Percentiles rank a stretch among this genome's conserved stretches.
Evolutionary conservation across 2,329 filamentous ascomycete genomes (phyloP).

Genomic region (Neophaeococcomyces aloes): DNA sequence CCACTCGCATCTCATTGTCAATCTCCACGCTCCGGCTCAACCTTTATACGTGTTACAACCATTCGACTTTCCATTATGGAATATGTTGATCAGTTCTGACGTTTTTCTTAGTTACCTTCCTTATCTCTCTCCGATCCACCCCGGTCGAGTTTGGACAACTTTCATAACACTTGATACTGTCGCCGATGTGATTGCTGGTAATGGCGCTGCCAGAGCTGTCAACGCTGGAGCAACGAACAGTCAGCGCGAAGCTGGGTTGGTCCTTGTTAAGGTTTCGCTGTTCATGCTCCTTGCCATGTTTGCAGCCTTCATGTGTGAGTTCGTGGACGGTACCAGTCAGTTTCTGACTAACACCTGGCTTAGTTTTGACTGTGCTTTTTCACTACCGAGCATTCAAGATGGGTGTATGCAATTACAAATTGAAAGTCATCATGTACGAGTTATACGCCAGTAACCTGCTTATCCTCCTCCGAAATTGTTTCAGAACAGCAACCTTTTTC

Average conservation of each 20-base stretch:
- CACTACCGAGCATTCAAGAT: slow-evolving; percentile 33
- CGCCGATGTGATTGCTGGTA: slow-evolving; percentile 40
- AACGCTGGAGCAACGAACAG: slow-evolving; percentile 22
- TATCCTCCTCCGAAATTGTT: slow-evolving; percentile 41
- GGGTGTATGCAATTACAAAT: slow-evolving; percentile 34
- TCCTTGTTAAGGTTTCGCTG: slow-evolving; percentile 40
- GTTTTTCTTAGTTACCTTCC: slow-evolving; percentile 26
- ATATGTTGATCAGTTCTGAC: no score
- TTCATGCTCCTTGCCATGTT: slow-evolving; percentile 43
- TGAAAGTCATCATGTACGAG: slow-evolving; percentile 34
- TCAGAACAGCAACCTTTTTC: slow-evolving; percentile 43
- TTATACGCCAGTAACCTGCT: slow-evolving; percentile 28
- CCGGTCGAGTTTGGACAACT: slow-evolving; percentile 48
- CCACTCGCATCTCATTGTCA: no score
- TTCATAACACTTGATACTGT: slow-evolving; percentile 44
- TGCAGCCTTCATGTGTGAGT: slow-evolving; percentile 34
- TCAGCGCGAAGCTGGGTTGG: slow-evolving; percentile 33
- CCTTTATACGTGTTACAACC: no score
- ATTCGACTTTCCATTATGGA: no score
- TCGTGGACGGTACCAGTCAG: not conserved
- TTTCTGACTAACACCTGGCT: not conserved
- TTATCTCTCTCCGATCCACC: slow-evolving; percentile 43
- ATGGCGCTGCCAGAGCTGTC: slow-evolving; percentile 28
- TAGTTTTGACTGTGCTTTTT: slow-evolving; percentile 34
- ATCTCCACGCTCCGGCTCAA: no score